These are phyloP conservation scores for Heteromeles arbutifolia DNA, from an alignment of 306 rosid species.

Conservation along the genomic window DNA sequence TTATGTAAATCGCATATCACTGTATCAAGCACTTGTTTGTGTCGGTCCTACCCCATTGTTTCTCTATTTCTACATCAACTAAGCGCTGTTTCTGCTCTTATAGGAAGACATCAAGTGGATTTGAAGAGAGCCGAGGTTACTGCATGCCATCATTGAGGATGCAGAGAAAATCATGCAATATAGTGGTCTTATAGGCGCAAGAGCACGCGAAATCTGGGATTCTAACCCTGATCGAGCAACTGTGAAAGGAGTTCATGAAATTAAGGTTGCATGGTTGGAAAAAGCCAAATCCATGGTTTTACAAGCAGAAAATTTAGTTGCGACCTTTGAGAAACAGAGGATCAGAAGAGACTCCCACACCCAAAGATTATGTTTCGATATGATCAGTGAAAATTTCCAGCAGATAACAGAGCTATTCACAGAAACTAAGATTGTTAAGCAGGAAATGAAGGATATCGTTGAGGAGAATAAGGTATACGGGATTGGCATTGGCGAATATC, in stretches of 20 bases:
- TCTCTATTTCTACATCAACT: background rate
- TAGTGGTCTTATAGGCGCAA: background rate
- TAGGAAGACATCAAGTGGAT: conserved; percentile 24
- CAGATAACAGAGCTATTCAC: background rate
- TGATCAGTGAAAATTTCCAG: background rate
- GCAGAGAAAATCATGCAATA: background rate
- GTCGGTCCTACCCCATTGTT: background rate
- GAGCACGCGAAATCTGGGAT: conserved; percentile 6
- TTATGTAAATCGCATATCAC: too few species aligned
- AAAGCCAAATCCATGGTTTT: background rate
- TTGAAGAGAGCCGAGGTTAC: conserved; percentile 5
- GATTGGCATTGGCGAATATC: background rate
- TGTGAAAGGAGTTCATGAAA: background rate
- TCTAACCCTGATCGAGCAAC: background rate
- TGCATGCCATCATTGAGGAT: conserved; percentile 12
- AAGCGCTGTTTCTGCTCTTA: background rate
- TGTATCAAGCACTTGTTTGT: background rate
- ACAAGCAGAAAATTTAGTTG: background rate
- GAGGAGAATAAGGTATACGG: background rate
- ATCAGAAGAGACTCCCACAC: background rate
- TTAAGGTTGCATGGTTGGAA: conserved; percentile 12
- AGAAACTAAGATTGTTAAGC: background rate
- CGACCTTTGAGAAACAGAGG: background rate
- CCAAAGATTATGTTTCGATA: background rate
- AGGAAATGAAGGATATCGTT: background rate